Percentiles rank a stretch among this genome's conserved stretches.
Conservation (phyloP, 169 alveolate species). For the Plasmodium relictum region DNA sequence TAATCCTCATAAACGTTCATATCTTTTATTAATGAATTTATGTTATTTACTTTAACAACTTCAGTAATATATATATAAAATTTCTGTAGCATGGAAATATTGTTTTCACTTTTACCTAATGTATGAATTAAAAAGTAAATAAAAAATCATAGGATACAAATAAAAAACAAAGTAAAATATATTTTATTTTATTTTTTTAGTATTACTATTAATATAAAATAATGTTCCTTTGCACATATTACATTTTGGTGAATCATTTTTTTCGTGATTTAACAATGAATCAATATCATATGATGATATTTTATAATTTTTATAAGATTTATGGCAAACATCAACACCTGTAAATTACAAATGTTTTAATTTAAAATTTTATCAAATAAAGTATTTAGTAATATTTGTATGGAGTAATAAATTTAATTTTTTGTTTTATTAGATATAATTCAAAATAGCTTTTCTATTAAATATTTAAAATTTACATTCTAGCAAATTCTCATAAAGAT, state of each 20-base stretch:
- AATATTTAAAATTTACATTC: constrained; percentile 30
- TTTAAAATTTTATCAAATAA: constrained; percentile 3
- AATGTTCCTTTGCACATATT: constrained; percentile 47
- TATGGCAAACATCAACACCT: constrained; percentile 46
- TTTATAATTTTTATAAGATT: neutral
- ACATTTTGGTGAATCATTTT: constrained; percentile 17
- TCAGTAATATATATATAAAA: constrained; percentile 27
- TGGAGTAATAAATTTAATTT: neutral
- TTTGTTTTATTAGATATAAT: constrained; percentile 16
- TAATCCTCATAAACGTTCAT: constrained; percentile 43
- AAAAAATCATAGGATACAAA: too few species aligned
- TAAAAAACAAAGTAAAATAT: neutral
- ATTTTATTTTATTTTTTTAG: constrained; percentile 1
- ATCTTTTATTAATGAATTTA: constrained; percentile 30
- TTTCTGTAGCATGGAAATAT: constrained; percentile 34
- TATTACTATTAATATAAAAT: constrained; percentile 10
- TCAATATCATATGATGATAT: neutral
- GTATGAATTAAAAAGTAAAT: neutral
- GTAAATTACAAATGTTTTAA: neutral
- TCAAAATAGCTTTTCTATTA: neutral
- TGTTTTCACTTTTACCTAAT: constrained; percentile 10
- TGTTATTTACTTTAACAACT: neutral
- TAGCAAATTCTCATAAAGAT: constrained; percentile 11
- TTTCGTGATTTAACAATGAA: neutral
- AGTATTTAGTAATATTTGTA: neutral